These are phyloP conservation scores for Incumbomyces lentus DNA, from an alignment of 2,329 filamentous ascomycete genomes.

Conservation along the genomic window DNA sequence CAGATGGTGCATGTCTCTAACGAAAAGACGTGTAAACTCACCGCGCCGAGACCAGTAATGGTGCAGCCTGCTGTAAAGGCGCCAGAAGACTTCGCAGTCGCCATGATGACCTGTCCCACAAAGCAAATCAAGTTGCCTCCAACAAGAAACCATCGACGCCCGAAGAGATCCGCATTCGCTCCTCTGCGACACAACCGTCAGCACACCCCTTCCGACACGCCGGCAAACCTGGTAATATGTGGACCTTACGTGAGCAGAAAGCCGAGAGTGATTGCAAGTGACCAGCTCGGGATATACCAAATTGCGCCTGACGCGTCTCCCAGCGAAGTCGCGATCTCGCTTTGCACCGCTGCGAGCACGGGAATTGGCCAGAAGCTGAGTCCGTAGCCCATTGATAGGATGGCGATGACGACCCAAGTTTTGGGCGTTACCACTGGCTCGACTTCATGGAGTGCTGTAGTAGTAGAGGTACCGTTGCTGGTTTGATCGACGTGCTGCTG, in stretches of 20 bases:
- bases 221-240: too few species aligned
- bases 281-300: conserved; percentile 12
- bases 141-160: conserved; percentile 38
- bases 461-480: too few species aligned
- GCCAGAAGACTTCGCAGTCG: conserved; percentile 30
- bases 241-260: too few species aligned
- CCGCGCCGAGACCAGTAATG: conserved; percentile 20
- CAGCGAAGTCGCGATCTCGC: conserved; percentile 6
- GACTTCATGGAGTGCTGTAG: not conserved
- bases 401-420: not conserved
- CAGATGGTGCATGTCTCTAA: too few species aligned
- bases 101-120: conserved; percentile 32
- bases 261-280: conserved; percentile 2
- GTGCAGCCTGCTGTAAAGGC: conserved; percentile 31
- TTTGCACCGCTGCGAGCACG: conserved; percentile 10
- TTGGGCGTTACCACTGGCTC: not conserved
- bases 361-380: conserved; percentile 13
- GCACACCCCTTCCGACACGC: too few species aligned
- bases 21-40: too few species aligned
- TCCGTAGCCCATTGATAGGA: conserved; percentile 12
- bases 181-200: too few species aligned
- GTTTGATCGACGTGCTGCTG: too few species aligned
- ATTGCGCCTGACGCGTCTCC: conserved; percentile 1
- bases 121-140: conserved; percentile 32
- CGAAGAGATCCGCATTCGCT: conserved; percentile 38